Evolutionary conservation across 1,139 yeast species (phyloP).

Genomic region (Sugiyamaella sp.): DNA sequence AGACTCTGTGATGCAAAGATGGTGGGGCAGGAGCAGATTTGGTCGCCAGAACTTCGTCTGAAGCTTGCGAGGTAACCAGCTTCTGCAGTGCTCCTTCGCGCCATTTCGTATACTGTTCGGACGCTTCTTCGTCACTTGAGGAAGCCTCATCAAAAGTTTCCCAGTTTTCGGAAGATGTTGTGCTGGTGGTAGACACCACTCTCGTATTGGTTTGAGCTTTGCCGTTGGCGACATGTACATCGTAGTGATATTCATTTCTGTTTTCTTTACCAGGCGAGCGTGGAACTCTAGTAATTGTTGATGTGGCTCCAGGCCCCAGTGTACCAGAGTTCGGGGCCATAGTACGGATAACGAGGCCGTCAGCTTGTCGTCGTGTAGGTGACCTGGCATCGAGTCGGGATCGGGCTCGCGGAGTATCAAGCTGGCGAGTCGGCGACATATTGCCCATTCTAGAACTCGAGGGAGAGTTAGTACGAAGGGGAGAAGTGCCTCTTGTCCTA

Average conservation of each 20-base stretch:
- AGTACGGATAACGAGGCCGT: background rate
- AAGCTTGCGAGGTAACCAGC: constrained; percentile 20
- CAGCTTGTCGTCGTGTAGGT: background rate
- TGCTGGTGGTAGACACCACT: constrained; percentile 14
- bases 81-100: constrained; percentile 29
- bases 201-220: background rate
- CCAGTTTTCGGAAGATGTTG: constrained; percentile 32
- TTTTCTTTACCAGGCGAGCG: constrained; percentile 17
- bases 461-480: too few relatives aligned
- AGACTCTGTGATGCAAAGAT: constrained; percentile 26
- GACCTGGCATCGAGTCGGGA: background rate
- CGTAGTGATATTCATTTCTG: background rate
- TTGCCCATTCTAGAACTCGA: background rate
- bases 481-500: too few relatives aligned
- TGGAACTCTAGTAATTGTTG: constrained; percentile 1
- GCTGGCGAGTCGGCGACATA: background rate
- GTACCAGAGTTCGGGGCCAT: background rate
- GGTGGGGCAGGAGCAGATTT: constrained; percentile 10
- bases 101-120: constrained; percentile 31
- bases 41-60: constrained; percentile 5
- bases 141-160: constrained; percentile 31
- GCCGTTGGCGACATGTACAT: background rate
- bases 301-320: background rate
- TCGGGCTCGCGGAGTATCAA: background rate
- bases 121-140: constrained; percentile 34